Percentiles rank a stretch among this genome's conserved stretches.
These are phyloP conservation scores for Delonix regia DNA, from an alignment of 306 rosid species.

Conservation along the genomic window DNA sequence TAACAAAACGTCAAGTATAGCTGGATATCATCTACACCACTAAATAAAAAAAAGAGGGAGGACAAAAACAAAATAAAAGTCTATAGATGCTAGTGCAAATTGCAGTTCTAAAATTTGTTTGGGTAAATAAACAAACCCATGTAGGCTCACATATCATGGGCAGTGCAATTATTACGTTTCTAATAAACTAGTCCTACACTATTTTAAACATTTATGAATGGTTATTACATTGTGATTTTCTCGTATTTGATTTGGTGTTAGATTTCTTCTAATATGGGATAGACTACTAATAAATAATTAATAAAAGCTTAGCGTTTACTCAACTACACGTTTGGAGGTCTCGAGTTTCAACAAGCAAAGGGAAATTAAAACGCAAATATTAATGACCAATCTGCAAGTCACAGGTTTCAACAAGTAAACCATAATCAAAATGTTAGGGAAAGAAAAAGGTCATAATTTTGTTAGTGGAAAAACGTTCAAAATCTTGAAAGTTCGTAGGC, in stretches of 20 bases:
- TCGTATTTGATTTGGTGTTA: too few relatives aligned
- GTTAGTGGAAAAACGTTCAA: neutral
- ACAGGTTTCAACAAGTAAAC: neutral
- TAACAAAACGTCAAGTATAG: neutral
- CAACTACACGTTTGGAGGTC: neutral
- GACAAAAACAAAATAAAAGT: too few relatives aligned
- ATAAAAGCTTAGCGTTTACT: neutral
- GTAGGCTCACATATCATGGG: too few relatives aligned
- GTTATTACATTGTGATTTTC: too few relatives aligned
- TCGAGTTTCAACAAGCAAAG: neutral
- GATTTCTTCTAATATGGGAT: too few relatives aligned
- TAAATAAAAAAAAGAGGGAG: too few relatives aligned
- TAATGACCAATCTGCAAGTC: neutral
- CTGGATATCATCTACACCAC: neutral
- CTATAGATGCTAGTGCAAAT: neutral
- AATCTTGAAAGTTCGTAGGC: constrained; percentile 3
- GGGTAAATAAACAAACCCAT: neutral
- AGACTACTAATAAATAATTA: neutral
- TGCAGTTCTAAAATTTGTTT: neutral
- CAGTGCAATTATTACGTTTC: neutral
- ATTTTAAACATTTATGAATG: neutral
- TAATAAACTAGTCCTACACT: neutral
- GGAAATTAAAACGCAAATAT: neutral
- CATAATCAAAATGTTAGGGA: neutral
- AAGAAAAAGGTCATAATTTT: too few relatives aligned